phyloP scores from a whole-genome alignment of 257 asterid genomes.

The Ocimum tenuiflorum region DNA sequence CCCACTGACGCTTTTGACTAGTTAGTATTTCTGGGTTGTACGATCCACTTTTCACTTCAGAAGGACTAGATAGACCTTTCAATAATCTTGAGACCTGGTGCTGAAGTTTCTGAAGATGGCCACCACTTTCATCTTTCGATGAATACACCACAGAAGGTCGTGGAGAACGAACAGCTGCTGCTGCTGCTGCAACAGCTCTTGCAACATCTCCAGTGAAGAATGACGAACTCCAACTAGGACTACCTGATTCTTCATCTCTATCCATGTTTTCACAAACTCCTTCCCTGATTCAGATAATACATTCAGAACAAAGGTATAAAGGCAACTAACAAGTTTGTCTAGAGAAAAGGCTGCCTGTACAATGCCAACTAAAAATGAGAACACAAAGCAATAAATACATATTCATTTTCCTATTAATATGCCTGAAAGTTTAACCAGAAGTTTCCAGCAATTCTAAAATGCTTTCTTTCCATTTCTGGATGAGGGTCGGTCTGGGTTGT shows the following conservation, averaged over 20 bases:
- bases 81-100: slow-evolving; percentile 74
- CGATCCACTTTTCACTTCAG: slow-evolving; percentile 61
- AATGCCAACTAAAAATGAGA: not conserved
- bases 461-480: not conserved
- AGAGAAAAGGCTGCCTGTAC: not conserved
- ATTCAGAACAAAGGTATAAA: slow-evolving; percentile 8
- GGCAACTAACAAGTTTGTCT: too few species aligned
- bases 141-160: slow-evolving; percentile 91
- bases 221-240: slow-evolving; percentile 90
- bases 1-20: slow-evolving; percentile 99
- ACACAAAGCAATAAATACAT: not conserved
- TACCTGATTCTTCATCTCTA: slow-evolving; percentile 64
- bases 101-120: slow-evolving; percentile 74
- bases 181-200: slow-evolving; percentile 92
- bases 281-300: slow-evolving; percentile 21
- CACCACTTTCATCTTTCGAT: slow-evolving; percentile 72
- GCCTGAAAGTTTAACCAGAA: too few species aligned
- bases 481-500: not conserved
- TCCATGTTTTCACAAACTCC: slow-evolving; percentile 44
- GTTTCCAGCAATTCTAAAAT: too few species aligned
- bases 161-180: slow-evolving; percentile 77
- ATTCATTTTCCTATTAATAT: slow-evolving; percentile 6
- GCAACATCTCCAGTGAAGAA: slow-evolving; percentile 89
- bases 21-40: slow-evolving; percentile 96
- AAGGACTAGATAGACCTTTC: slow-evolving; percentile 78